Percentiles rank a stretch among this genome's conserved stretches.
Conservation (phyloP, 139 green algal genomes). For the Chlamydomonas applanata region DNA sequence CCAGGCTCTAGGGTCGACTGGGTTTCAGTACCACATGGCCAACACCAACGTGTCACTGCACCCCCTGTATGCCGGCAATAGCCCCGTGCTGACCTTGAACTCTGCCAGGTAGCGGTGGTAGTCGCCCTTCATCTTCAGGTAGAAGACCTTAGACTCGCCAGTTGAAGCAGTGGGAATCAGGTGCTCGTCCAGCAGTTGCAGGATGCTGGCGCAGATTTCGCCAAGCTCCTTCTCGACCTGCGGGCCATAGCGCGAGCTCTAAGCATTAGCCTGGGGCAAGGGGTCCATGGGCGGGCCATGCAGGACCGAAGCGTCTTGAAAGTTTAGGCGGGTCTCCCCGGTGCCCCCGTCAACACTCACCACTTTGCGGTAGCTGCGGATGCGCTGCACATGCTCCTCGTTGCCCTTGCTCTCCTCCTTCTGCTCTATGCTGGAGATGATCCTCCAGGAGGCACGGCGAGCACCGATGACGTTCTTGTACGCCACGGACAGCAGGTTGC, state of each 20-base stretch:
- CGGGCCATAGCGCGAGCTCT: slow-evolving; percentile 13
- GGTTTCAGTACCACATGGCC: too few relatives aligned
- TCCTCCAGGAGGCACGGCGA: slow-evolving; percentile 82
- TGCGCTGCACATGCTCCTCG: slow-evolving; percentile 88
- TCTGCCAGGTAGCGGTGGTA: slow-evolving; percentile 98
- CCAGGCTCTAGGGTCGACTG: too few relatives aligned
- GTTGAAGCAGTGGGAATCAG: slow-evolving; percentile 90
- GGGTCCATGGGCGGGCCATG: neutral
- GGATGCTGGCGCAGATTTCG: slow-evolving; percentile 84
- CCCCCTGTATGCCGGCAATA: too few relatives aligned
- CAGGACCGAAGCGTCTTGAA: slow-evolving; percentile 29
- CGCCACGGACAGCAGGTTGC: slow-evolving; percentile 97
- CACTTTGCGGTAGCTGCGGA: slow-evolving; percentile 90
- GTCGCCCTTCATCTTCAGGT: slow-evolving; percentile 92
- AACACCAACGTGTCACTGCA: too few relatives aligned
- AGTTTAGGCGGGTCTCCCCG: slow-evolving; percentile 95
- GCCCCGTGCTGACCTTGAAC: slow-evolving; percentile 73
- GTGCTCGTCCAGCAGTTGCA: slow-evolving; percentile 93
- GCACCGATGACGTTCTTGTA: slow-evolving; percentile 98
- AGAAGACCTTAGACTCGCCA: slow-evolving; percentile 98
- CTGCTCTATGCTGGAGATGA: slow-evolving; percentile 98
- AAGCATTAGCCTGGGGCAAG: too few relatives aligned
- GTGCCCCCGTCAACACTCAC: slow-evolving; percentile 68
- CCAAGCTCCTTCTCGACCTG: slow-evolving; percentile 90
- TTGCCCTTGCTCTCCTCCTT: slow-evolving; percentile 99